Conservation (phyloP, 495 filamentous ascomycete genomes). For the Neurospora cerealis region DNA sequence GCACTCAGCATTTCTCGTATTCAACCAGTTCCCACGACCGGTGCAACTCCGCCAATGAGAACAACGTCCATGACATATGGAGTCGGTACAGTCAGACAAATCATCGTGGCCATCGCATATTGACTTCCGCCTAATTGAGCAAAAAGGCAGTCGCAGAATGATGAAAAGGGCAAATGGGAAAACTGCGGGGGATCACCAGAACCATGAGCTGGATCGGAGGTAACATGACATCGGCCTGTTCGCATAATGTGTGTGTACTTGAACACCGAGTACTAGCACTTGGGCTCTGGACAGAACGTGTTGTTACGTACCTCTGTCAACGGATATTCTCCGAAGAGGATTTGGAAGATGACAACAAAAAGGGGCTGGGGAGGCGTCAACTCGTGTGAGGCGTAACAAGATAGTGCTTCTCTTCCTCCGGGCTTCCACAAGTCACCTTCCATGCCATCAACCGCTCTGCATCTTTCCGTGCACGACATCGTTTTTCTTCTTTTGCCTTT, state of each 20-base stretch:
- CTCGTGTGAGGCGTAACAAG: background rate
- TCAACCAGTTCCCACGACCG: background rate
- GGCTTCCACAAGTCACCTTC: background rate
- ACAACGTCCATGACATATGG: background rate
- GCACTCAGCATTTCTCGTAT: slow-evolving; percentile 4
- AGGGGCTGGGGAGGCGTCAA: background rate
- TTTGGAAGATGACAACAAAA: background rate
- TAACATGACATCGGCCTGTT: background rate
- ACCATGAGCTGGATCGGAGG: background rate
- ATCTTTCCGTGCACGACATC: background rate
- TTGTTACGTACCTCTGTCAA: background rate
- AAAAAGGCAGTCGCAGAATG: background rate
- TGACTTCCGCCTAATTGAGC: background rate
- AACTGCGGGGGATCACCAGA: background rate
- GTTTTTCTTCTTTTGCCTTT: background rate
- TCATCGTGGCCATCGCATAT: background rate
- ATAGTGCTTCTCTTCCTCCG: background rate
- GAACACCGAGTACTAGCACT: background rate
- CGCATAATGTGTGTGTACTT: background rate
- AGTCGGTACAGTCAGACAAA: background rate
- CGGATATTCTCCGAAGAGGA: background rate
- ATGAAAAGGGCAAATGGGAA: background rate
- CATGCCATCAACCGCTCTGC: background rate
- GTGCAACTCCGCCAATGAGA: background rate
- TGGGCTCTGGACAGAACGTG: background rate